Evolutionary conservation across 192 early-diverging fungal species (phyloP).

Genomic region (Thamnidium elegans): DNA sequence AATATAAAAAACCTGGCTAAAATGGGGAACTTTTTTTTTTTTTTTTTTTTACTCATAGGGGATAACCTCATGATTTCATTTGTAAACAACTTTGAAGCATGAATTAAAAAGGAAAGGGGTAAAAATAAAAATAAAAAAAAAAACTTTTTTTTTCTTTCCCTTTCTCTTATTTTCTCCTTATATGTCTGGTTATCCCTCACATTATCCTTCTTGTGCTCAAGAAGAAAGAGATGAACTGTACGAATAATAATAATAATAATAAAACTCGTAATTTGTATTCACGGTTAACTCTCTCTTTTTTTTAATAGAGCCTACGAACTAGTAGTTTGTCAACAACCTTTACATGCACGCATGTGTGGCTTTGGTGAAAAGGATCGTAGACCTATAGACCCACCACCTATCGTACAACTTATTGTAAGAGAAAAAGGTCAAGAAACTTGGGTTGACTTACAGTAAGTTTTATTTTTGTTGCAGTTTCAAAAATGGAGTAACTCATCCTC

Average conservation of each 20-base stretch:
- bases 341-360: constrained; percentile 79
- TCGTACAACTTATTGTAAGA: constrained; percentile 64
- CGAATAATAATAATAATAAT: not conserved
- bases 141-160: no score
- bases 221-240: constrained; percentile 18
- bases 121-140: no score
- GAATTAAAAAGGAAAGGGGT: no score
- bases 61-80: no score
- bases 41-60: no score
- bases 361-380: constrained; percentile 80
- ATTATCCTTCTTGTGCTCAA: constrained; percentile 8
- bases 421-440: constrained; percentile 53
- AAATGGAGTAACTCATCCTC: not conserved
- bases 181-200: not conserved
- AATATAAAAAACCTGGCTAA: no score
- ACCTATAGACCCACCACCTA: constrained; percentile 73
- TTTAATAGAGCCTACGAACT: constrained; percentile 55
- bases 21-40: no score
- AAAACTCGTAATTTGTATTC: not conserved
- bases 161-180: no score
- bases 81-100: no score
- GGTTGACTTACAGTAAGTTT: constrained; percentile 47
- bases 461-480: not conserved
- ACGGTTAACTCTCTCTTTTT: not conserved
- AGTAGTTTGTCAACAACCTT: constrained; percentile 72